Base-by-base conservation (phyloP, 495 filamentous ascomycete genomes). In the Penicillium psychrofluorescens region DNA sequence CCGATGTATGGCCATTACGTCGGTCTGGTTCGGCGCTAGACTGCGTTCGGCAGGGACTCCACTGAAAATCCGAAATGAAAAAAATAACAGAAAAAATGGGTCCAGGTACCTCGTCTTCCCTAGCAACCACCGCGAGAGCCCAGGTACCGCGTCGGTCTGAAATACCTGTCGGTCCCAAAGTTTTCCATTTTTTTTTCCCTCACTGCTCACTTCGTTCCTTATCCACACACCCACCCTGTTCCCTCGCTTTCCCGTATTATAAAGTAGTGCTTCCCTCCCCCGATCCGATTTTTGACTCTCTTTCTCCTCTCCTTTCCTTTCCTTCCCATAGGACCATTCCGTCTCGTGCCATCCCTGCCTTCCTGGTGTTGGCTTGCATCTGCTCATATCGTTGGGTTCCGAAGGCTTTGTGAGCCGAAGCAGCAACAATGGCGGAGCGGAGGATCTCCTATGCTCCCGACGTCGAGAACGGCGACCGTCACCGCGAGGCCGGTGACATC, bases 391-490 rank as follows among this genome's bases (percentile, higher is more conserved):
- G 56, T 68, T 67, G 61, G 63, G 59, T 64, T 50, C 59, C 53
- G 41, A 41, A 64, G 62, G 67, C 64, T 66, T 58, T 59, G 63
- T 64, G 60, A 73, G 67, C 69, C 67, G 59, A 57, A 66, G 61
- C 51, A 59, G 42, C 66, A 71, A 73, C 61, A 66, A 71, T 71
- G 67, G 66, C 67, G 61, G 69, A 73, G 65, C 69, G 69, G 67
- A 73, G 67, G 59, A 71, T 73, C 59, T 73, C 69, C 67, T 73
- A 73, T 67, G 69, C 69, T 66, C 63, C 67, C 56, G 69, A 73
- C 53, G 69, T 73, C 43, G 69, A 73, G 54, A 73, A 73, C 55
- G 69, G 69, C 56, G 67, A 70, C 41, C 62, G 61, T 56, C 67
- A 60, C 56, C 64, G 61, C 48, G 54, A 56, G 35, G 45, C 51